Evolutionary conservation across 805 yeast species (phyloP).

Genomic region (Lachancea lanzarotensis): DNA sequence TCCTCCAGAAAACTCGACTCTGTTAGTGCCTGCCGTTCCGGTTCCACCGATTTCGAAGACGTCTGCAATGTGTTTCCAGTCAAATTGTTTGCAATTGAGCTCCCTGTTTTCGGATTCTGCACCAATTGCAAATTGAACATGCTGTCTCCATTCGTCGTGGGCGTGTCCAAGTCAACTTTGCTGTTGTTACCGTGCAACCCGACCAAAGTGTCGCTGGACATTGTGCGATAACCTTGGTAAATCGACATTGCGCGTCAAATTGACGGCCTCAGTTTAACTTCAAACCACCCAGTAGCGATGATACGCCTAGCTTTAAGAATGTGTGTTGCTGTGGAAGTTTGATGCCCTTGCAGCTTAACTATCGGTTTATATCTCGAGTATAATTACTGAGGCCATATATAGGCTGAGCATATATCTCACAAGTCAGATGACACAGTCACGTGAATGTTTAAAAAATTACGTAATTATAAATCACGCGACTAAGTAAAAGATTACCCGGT

Average conservation of each 20-base stretch:
- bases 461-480: too few relatives aligned
- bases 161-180: constrained; percentile 5
- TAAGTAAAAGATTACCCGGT: too few relatives aligned
- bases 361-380: neutral
- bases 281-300: too few relatives aligned
- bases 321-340: too few relatives aligned
- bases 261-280: neutral
- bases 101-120: constrained; percentile 10
- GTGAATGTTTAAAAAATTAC: too few relatives aligned
- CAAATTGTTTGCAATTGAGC: constrained; percentile 20
- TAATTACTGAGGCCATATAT: neutral
- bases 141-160: constrained; percentile 10
- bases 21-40: constrained; percentile 1
- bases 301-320: too few relatives aligned
- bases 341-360: too few relatives aligned
- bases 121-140: constrained; percentile 16
- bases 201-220: constrained; percentile 18
- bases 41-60: neutral
- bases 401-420: too few relatives aligned
- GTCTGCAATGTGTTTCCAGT: constrained; percentile 29
- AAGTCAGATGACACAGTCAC: too few relatives aligned
- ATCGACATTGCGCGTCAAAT: constrained; percentile 11
- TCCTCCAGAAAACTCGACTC: constrained; percentile 10
- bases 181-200: constrained; percentile 9
- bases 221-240: constrained; percentile 14